phyloP scores from a whole-genome alignment of 108 stramenopile genomes.

The Fragilariopsis cylindrus region DNA sequence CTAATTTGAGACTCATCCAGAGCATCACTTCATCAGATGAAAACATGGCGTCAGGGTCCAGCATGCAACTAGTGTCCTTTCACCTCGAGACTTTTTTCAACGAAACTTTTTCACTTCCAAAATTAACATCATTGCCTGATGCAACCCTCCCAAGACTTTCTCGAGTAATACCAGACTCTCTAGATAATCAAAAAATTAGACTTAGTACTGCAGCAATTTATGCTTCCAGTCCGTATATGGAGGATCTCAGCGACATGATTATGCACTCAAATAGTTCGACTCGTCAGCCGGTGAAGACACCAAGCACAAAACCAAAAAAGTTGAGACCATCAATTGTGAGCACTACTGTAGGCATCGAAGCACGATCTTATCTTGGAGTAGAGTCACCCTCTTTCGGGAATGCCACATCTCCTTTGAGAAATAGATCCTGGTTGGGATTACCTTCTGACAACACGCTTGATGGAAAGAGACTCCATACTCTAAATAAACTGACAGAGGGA shows the following conservation, averaged over 20 bases:
- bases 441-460: neutral
- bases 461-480: neutral
- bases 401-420: neutral
- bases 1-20: conserved; percentile 42
- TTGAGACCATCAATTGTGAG: conserved; percentile 57
- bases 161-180: conserved; percentile 5
- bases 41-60: conserved; percentile 5
- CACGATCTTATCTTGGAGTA: conserved; percentile 1
- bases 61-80: conserved; percentile 41
- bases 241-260: conserved; percentile 59
- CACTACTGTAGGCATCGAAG: neutral
- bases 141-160: neutral
- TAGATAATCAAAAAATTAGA: conserved; percentile 37
- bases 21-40: neutral
- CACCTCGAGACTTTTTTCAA: conserved; percentile 56
- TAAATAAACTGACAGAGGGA: conserved; percentile 59
- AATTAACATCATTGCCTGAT: conserved; percentile 37
- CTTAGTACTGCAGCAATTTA: conserved; percentile 43
- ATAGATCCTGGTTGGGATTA: neutral
- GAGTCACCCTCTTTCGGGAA: conserved; percentile 7
- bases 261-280: conserved; percentile 19
- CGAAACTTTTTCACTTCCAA: conserved; percentile 46
- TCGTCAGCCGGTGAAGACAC: conserved; percentile 1
- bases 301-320: conserved; percentile 46
- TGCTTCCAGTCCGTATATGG: conserved; percentile 51